Percentiles rank a stretch among this genome's conserved stretches.
phyloP scores from a whole-genome alignment of 78 protist genomes.

The Dictyostelium brefeldianum region DNA sequence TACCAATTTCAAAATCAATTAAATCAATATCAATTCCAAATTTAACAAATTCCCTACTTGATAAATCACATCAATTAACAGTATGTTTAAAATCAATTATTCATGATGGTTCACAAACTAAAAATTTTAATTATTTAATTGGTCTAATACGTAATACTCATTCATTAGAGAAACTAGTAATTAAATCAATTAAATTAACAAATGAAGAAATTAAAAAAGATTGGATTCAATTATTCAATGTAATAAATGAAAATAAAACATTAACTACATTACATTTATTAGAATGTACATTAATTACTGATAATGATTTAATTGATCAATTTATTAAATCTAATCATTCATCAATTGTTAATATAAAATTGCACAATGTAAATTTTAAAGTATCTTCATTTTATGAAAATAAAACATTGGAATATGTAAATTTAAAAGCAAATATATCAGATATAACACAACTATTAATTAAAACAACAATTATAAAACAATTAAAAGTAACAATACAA shows the following conservation, averaged over 20 bases:
- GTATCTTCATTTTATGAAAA: background rate
- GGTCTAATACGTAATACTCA: background rate
- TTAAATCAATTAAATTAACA: background rate
- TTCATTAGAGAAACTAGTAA: conserved; percentile 9
- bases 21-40: background rate
- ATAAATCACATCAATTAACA: background rate
- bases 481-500: background rate
- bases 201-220: background rate
- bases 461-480: background rate
- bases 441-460: background rate
- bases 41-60: background rate
- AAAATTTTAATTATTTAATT: conserved; percentile 2
- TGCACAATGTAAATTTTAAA: background rate
- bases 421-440: background rate
- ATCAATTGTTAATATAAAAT: background rate
- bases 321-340: conserved; percentile 8
- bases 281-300: background rate
- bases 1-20: conserved; percentile 9
- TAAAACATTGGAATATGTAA: background rate
- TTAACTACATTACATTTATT: background rate
- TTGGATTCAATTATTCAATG: background rate
- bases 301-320: background rate
- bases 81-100: background rate
- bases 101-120: conserved; percentile 13
- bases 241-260: background rate